phyloP scores from a whole-genome alignment of 768 basidiomycete genomes.

The Pisolithus sp. region DNA sequence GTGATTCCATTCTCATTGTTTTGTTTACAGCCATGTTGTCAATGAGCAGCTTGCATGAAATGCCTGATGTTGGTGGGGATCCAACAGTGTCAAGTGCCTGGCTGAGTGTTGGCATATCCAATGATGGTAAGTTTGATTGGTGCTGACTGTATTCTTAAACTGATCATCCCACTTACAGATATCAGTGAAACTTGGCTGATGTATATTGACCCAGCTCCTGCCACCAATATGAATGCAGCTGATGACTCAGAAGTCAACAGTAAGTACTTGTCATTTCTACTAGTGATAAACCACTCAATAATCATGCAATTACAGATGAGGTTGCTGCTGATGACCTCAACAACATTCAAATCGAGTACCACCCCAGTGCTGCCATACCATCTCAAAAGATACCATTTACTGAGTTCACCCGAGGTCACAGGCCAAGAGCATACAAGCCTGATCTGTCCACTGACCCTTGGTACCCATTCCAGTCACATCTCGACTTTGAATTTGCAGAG shows the following conservation, averaged over 20 bases:
- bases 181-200: no score
- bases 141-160: no score
- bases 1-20: not conserved
- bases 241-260: not conserved
- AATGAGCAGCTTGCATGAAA: no score
- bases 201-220: no score
- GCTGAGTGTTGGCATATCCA: no score
- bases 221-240: no score
- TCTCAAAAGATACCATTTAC: conserved; percentile 9
- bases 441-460: conserved; percentile 19
- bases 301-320: not conserved
- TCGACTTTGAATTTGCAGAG: conserved; percentile 28
- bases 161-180: no score
- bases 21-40: not conserved
- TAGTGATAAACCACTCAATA: not conserved
- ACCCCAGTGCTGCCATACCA: conserved; percentile 9
- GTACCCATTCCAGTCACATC: conserved; percentile 21
- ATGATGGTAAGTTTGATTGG: no score
- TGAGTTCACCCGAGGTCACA: conserved; percentile 6
- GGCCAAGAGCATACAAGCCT: not conserved
- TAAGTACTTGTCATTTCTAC: not conserved
- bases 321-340: conserved; percentile 2
- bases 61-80: no score
- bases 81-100: no score
- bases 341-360: conserved; percentile 20